Percentiles rank a stretch among this genome's conserved stretches.
Evolutionary conservation across 1,284 basidiomycete species (phyloP).

Genomic region (Ceratobasidium theobromae): DNA sequence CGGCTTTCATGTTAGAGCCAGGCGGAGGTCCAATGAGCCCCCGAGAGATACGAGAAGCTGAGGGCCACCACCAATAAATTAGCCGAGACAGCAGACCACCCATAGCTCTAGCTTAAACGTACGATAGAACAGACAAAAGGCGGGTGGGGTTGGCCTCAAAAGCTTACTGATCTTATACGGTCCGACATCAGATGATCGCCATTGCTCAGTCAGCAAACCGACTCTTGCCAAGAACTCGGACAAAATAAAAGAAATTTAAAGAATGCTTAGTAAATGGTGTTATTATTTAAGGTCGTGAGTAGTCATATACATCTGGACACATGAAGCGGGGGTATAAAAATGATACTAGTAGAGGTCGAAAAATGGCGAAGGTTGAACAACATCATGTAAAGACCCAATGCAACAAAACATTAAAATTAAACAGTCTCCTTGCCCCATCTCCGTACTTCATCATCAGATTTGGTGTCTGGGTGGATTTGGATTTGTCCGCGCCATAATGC

Average conservation of each 20-base stretch:
- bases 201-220: constrained; percentile 16
- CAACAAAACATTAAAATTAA: neutral
- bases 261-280: neutral
- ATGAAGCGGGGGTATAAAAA: constrained; percentile 11
- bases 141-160: neutral
- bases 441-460: constrained; percentile 34
- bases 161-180: neutral
- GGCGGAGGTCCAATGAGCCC: neutral
- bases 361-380: neutral
- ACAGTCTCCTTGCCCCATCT: constrained; percentile 24
- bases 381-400: neutral
- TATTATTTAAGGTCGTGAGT: neutral
- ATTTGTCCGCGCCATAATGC: constrained; percentile 61
- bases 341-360: neutral
- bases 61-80: neutral
- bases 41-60: neutral
- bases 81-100: constrained; percentile 23
- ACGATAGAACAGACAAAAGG: neutral
- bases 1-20: neutral
- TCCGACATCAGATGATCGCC: neutral
- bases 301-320: constrained; percentile 7
- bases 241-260: no score
- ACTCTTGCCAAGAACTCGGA: neutral
- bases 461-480: constrained; percentile 35
- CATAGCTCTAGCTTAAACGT: neutral